These are phyloP conservation scores for Penicillium odoratum DNA, from an alignment of 495 filamentous ascomycete genomes.

Conservation along the genomic window DNA sequence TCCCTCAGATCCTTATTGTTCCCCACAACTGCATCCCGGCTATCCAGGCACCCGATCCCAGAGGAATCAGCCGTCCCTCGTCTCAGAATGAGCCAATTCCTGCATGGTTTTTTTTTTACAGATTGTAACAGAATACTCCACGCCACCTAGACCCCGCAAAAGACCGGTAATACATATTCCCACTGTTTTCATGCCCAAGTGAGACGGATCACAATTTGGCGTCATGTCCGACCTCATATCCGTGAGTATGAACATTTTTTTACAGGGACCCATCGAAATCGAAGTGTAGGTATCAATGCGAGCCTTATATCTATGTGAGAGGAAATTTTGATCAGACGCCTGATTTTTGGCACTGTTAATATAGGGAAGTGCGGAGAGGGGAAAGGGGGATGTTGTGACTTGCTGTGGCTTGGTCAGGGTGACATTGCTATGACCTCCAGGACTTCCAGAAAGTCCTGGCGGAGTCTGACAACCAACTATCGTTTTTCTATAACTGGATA, in stretches of 20 bases:
- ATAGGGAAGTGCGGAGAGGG: no score
- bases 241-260: no score
- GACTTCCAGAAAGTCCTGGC: neutral
- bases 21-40: conserved; percentile 26
- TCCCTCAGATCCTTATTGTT: conserved; percentile 20
- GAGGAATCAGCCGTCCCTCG: conserved; percentile 2
- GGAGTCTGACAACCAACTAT: neutral
- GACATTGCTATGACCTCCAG: neutral
- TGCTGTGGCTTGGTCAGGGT: neutral
- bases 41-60: conserved; percentile 19
- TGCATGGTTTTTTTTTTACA: neutral
- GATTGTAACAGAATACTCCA: conserved; percentile 30
- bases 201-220: conserved; percentile 17
- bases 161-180: neutral
- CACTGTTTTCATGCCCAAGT: conserved; percentile 14
- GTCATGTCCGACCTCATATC: conserved; percentile 1
- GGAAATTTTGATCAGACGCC: no score
- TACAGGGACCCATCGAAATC: no score
- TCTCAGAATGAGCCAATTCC: neutral
- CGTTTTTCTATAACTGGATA: neutral
- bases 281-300: no score
- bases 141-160: conserved; percentile 10
- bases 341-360: neutral
- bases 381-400: no score
- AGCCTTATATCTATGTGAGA: no score